Base-by-base conservation (phyloP, 148 eudicot species). In the Vaccinium myrtillus region DNA sequence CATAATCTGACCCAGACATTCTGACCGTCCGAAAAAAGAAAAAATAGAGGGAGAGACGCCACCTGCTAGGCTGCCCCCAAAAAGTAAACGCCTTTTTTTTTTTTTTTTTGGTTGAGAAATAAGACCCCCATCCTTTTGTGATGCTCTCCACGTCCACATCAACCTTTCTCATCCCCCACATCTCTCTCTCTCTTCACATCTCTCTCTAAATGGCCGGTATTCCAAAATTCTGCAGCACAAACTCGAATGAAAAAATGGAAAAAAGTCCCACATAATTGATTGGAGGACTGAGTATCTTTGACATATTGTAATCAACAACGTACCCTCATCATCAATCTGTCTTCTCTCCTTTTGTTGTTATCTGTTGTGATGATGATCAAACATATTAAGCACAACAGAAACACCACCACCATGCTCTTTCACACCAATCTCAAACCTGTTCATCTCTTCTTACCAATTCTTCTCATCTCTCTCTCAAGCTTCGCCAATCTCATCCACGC, bases 201-300 rank as follows among this genome's bases (percentile, higher is more conserved):
- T 65, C 53, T 46, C 27, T 75, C 63, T 25, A 56, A 19, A 46
- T 63, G 84, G 79, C 36, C 27, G 79, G 82, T 49, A 76, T n/a
- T 76, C 51, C 46, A 71, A 76, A 83, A 77, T 75, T 76, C 85
- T 84, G 86, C 86, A 91, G 87, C 85, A 90, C 83, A 78, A 83
- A 76, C 63, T 39, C 82, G 70, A 87, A 84, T 88, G 80, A 67
- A 75, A 89, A 87, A 83, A 86, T 82, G 84, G 83, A 81, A 81
- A 89, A 54, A 88, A 79, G 10, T n/a, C 90, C 90, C 92, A 87
- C 91, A 87, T 88, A 92, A 88, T 80, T 87, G 86, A 89, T 88
- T 89, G 85, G 71, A 83, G 89, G 84, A 88, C 48, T 27, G 84
- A 88, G 75, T 27, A 71, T 71, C 46, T 88, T 88, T 84, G 49